phyloP scores from a whole-genome alignment of 495 filamentous ascomycete genomes.

The Oleoguttula mirabilis region DNA sequence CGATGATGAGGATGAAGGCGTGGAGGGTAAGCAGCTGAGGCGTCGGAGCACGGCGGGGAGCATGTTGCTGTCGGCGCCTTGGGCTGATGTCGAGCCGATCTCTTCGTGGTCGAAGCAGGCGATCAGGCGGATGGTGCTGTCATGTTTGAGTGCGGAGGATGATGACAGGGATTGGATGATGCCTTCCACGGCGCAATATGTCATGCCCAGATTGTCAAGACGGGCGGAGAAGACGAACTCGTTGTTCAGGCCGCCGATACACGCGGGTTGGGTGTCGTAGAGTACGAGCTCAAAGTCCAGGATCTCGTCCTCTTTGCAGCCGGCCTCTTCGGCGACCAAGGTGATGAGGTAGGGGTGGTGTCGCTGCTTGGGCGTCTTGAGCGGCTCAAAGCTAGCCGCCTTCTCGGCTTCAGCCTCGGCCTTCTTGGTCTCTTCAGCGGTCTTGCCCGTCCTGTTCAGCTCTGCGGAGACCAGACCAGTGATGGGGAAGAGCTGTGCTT shows the following conservation, averaged over 20 bases:
- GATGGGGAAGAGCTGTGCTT: constrained; percentile 89
- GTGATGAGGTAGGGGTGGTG: constrained; percentile 83
- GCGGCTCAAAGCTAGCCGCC: constrained; percentile 43
- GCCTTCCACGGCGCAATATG: constrained; percentile 71
- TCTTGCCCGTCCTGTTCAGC: constrained; percentile 57
- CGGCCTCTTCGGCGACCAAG: constrained; percentile 70
- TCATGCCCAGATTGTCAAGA: constrained; percentile 91
- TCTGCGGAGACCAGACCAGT: constrained; percentile 75
- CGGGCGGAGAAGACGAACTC: constrained; percentile 90
- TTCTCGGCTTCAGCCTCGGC: constrained; percentile 31
- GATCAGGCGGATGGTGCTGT: constrained; percentile 73
- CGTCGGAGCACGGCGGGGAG: constrained; percentile 81
- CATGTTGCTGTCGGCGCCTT: constrained; percentile 86
- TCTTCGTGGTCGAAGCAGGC: constrained; percentile 97
- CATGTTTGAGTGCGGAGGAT: constrained; percentile 51
- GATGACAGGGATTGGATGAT: constrained; percentile 69
- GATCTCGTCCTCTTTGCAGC: constrained; percentile 53
- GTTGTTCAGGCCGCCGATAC: constrained; percentile 77
- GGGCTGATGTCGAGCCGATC: constrained; percentile 80
- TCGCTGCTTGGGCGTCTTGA: constrained; percentile 65
- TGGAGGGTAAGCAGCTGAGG: constrained; percentile 58
- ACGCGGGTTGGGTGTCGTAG: constrained; percentile 86
- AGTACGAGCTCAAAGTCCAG: constrained; percentile 92
- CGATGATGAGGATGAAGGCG: constrained; percentile 32
- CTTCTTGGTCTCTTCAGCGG: constrained; percentile 32